Evolutionary conservation across 352 stramenopile species (phyloP), one percentile per base, ranked within the genome.

Genomic region (Pythium brassicae): DNA sequence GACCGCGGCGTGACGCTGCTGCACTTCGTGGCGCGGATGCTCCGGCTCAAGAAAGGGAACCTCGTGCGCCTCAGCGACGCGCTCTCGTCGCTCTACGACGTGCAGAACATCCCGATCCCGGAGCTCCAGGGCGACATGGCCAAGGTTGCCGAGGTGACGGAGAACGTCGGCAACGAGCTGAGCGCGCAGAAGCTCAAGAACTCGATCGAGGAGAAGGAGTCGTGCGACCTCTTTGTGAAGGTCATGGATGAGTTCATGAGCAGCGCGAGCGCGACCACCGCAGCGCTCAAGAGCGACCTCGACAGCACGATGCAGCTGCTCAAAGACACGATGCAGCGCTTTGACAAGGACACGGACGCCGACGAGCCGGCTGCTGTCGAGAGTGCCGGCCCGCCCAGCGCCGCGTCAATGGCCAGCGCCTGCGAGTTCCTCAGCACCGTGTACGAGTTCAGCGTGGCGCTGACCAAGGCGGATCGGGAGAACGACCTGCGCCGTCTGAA

Each of bases 381-480:
- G 23, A 25, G 52, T 27, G 54, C 52, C 14, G 64, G 49, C 0
- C 53, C 58, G 10, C 51, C 72, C 4, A 72, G 49, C 27, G 47
- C 75, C 17, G 61, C 71, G 14, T 54, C 66, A 11, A 68, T 80
- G 45, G 46, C 70, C 9, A 67, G 75, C 3, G 78, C 79, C 5
- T 65, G 72, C 0, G 77, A 85, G 53, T 89, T 92, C 59, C 89
- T 92, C 56, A 75, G 53, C 35, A 80, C 65, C 1, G 78, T 92
- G 46, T 87, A 92, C 56, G 81, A 92, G 40, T 92, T 92, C 46
- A 89, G 73, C n/a, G 73, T 86, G n/a, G 76, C 77, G 14, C 61
- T 92, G 2, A 83, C 57, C 45, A 92, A 89, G 65, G 78, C 77
- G 0, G 81, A 89, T 34, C 81, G 81, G 3, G 81, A 89, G 57